A percentile compares a stretch with the other conserved stretches of the same genome.
phyloP scores from a whole-genome alignment of 805 yeast species.

The Kodamaea kakaduensis region DNA sequence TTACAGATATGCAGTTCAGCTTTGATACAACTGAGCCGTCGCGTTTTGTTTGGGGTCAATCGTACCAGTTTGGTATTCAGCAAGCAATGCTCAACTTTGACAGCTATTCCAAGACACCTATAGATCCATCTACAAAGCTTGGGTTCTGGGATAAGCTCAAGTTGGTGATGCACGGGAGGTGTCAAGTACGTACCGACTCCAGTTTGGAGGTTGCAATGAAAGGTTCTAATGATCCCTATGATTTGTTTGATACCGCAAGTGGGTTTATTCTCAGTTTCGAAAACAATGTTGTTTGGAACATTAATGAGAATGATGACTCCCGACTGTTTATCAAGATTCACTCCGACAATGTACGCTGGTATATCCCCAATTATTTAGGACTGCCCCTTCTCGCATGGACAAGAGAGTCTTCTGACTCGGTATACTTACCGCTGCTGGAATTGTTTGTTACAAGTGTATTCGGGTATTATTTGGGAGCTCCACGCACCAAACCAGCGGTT shows the following conservation, averaged over 20 bases:
- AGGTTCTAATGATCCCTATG: slow-evolving; percentile 78
- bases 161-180: slow-evolving; percentile 68
- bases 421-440: slow-evolving; percentile 45
- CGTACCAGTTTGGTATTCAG: slow-evolving; percentile 79
- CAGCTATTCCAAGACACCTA: slow-evolving; percentile 82
- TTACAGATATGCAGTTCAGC: slow-evolving; percentile 53
- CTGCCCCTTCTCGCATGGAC: slow-evolving; percentile 53
- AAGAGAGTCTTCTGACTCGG: slow-evolving; percentile 40
- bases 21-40: slow-evolving; percentile 57
- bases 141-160: slow-evolving; percentile 95
- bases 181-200: slow-evolving; percentile 45
- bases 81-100: slow-evolving; percentile 75
- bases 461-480: slow-evolving; percentile 41
- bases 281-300: slow-evolving; percentile 52
- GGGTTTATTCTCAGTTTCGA: slow-evolving; percentile 78
- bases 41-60: slow-evolving; percentile 77
- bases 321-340: slow-evolving; percentile 59
- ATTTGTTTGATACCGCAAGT: slow-evolving; percentile 57
- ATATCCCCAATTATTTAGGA: slow-evolving; percentile 71
- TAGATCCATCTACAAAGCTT: slow-evolving; percentile 77
- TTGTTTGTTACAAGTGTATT: slow-evolving; percentile 42
- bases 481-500: not conserved
- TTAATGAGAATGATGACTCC: slow-evolving; percentile 69
- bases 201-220: slow-evolving; percentile 58
- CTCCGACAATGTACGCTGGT: slow-evolving; percentile 61